Evolutionary conservation across 306 rosid species (phyloP).

Genomic region (Macrotyloma uniflorum): DNA sequence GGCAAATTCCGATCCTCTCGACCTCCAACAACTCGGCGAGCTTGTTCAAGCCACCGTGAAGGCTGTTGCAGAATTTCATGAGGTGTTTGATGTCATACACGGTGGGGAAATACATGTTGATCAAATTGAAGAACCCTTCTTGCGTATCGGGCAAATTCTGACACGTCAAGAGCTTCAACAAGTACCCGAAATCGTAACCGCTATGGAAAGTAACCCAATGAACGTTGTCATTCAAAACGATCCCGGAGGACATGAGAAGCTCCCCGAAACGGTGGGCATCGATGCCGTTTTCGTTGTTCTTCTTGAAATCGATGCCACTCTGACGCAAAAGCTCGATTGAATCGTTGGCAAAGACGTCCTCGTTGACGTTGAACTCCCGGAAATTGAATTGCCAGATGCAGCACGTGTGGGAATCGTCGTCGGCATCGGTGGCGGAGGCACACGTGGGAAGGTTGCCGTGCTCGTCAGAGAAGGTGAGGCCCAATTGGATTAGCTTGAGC

Average conservation of each 20-base stretch:
- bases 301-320: slow-evolving; percentile 57
- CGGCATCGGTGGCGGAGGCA: neutral
- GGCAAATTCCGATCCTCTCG: slow-evolving; percentile 55
- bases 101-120: slow-evolving; percentile 50
- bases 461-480: slow-evolving; percentile 57
- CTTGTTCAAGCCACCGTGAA: slow-evolving; percentile 61
- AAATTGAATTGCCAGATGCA: slow-evolving; percentile 67
- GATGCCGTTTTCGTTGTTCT: slow-evolving; percentile 48
- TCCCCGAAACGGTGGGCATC: slow-evolving; percentile 53
- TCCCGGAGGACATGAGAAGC: slow-evolving; percentile 51
- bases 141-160: slow-evolving; percentile 55
- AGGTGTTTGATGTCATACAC: slow-evolving; percentile 55
- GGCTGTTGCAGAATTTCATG: slow-evolving; percentile 54
- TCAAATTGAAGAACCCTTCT: slow-evolving; percentile 48
- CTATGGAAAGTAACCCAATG: slow-evolving; percentile 62
- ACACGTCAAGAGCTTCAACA: slow-evolving; percentile 54
- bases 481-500: slow-evolving; percentile 56
- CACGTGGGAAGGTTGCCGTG: slow-evolving; percentile 49
- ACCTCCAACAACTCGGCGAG: slow-evolving; percentile 63
- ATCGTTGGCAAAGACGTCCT: slow-evolving; percentile 56
- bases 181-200: slow-evolving; percentile 58
- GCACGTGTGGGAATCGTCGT: neutral
- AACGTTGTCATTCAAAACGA: slow-evolving; percentile 52
- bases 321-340: slow-evolving; percentile 56
- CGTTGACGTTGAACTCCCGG: slow-evolving; percentile 52